A percentile compares a stretch with the other conserved stretches of the same genome.
Evolutionary conservation across 306 rosid species (phyloP).

Genomic region (Oemleria cerasiformis): DNA sequence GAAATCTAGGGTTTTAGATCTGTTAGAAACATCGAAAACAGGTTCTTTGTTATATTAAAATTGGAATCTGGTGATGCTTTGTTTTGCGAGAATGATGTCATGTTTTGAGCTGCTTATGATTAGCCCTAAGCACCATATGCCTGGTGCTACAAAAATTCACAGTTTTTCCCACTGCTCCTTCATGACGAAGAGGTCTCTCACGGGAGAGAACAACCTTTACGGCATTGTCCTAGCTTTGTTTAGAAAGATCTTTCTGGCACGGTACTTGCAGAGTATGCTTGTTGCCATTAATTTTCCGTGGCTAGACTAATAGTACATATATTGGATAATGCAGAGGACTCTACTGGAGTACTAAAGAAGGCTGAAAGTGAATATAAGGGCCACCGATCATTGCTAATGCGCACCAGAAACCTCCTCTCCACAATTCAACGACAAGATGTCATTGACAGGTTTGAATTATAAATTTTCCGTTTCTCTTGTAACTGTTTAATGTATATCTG

Average conservation of each 20-base stretch:
- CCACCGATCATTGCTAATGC: conserved; percentile 70
- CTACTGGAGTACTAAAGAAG: conserved; percentile 72
- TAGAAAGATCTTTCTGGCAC: background rate
- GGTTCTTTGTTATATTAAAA: background rate
- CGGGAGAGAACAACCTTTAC: background rate
- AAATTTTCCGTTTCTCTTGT: background rate
- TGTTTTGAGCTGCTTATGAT: background rate
- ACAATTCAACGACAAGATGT: conserved; percentile 96
- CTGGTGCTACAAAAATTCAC: background rate
- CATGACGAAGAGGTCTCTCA: too few relatives aligned
- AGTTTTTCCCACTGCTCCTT: background rate
- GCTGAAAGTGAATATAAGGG: conserved; percentile 94
- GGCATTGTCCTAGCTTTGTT: background rate
- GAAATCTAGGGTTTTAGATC: background rate
- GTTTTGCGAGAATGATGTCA: background rate
- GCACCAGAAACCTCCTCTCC: conserved; percentile 80
- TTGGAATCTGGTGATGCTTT: background rate
- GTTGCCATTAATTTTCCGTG: background rate
- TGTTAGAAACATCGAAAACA: background rate
- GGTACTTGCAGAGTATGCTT: background rate
- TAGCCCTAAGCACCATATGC: background rate
- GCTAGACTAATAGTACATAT: conserved; percentile 2
- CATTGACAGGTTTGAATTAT: conserved; percentile 61
- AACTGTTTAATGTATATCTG: background rate
- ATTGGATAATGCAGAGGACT: conserved; percentile 56